Percentiles rank a stretch among this genome's conserved stretches.
Conservation (phyloP, 306 rosid species). For the Malus fusca region DNA sequence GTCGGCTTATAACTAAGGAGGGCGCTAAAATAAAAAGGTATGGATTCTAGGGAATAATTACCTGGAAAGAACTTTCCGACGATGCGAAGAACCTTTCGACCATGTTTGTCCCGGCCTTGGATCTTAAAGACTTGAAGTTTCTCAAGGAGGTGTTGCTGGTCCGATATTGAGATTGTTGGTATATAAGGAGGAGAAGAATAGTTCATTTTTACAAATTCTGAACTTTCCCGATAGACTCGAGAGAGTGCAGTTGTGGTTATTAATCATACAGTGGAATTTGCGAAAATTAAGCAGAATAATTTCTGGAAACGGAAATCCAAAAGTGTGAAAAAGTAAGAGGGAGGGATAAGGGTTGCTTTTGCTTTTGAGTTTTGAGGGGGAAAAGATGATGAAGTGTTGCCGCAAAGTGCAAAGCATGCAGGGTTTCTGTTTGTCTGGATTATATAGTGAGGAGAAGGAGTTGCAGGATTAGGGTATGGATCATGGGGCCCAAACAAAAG, state of each 20-base stretch:
- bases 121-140: conserved; percentile 25
- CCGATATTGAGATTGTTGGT: conserved; percentile 5
- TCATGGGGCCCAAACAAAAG: neutral
- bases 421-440: neutral
- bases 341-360: neutral
- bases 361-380: neutral
- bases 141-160: conserved; percentile 13
- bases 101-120: conserved; percentile 31
- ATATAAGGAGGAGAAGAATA: neutral
- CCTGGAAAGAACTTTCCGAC: conserved; percentile 34
- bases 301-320: neutral
- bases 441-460: neutral
- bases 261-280: neutral
- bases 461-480: neutral
- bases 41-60: neutral
- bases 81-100: conserved; percentile 23
- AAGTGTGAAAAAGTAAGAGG: neutral
- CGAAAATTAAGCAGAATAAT: neutral
- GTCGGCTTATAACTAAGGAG: neutral
- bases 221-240: too few species aligned
- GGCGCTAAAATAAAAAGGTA: neutral
- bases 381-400: neutral
- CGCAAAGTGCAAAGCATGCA: neutral
- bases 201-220: neutral
- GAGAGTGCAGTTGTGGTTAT: too few species aligned